phyloP scores from a whole-genome alignment of 2,329 filamentous ascomycete genomes.

The Xylaria arbuscula region DNA sequence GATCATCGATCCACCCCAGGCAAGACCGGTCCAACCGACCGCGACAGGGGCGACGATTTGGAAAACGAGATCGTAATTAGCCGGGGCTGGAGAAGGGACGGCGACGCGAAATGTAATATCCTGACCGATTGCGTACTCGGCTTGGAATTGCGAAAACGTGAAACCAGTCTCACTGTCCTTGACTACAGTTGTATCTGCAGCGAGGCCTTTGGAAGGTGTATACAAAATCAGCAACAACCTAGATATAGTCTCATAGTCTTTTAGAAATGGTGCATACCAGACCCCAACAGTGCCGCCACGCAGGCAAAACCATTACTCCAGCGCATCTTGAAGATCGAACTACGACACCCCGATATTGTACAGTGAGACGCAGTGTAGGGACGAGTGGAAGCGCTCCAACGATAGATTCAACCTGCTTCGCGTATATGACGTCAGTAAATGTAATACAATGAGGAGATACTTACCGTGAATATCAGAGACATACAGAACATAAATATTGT shows the following conservation, averaged over 20 bases:
- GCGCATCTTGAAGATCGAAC: conserved; percentile 41
- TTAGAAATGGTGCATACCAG: conserved; percentile 38
- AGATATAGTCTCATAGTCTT: neutral
- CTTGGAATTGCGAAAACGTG: conserved; percentile 47
- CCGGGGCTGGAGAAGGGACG: conserved; percentile 49
- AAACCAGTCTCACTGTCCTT: conserved; percentile 48
- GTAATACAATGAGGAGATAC: neutral
- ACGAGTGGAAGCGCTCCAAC: neutral
- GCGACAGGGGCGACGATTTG: conserved; percentile 57
- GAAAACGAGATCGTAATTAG: conserved; percentile 55
- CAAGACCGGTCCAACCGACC: conserved; percentile 60
- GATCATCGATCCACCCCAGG: conserved; percentile 63
- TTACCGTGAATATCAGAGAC: neutral
- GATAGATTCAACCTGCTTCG: neutral
- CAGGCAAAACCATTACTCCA: conserved; percentile 43
- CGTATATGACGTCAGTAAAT: conserved; percentile 15
- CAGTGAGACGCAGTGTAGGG: neutral
- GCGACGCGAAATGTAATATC: conserved; percentile 51
- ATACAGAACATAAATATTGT: neutral
- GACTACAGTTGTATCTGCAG: conserved; percentile 45
- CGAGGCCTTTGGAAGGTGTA: conserved; percentile 32
- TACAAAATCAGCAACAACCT: neutral
- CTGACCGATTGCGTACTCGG: conserved; percentile 44
- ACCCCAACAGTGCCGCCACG: conserved; percentile 41
- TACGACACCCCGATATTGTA: neutral